Base-by-base conservation (phyloP, 202 grass and related monocot species). In the Carex arenaria region DNA sequence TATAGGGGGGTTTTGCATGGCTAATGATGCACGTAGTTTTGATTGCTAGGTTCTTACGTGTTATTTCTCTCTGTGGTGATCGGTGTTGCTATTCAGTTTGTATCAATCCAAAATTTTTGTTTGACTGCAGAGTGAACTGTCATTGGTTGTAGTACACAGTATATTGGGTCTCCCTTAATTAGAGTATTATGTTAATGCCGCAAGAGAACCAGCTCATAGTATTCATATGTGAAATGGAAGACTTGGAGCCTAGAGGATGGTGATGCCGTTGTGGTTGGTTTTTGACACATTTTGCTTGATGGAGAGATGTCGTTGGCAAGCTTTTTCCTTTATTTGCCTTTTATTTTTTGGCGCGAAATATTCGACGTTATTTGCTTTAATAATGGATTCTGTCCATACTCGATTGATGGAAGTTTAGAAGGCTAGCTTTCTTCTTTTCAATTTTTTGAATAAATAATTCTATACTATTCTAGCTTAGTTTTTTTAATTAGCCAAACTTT, bases 331-430 rank as follows among this genome's bases (percentile, higher is more conserved):
- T 49, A 40, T 62, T 42, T 18, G 15, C 34, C 52, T 84, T 64
- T 67, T 17, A 65, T 4, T 66, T 81, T 78, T 38, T 65, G 36
- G 45, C 49, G 36, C 43, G 5, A 66, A 82, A 66, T 81, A 67
- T 63, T 66, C 40, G 36, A 57, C 47, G 31, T 17, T 61, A 74
- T 47, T 62, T 74, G 28, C 52, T 84, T 75, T 28, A 49, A 11
- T 74, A 84, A 72, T 84, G 67, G 82, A 74, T 84, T 84, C 82
- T 84, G 26, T 84, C 67, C 82, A 75, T 84, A 84, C 82, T 55
- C 38, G 34, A 61, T 84, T 10, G 72, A 76, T 32, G 7, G 36
- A 80, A 60, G 19, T 38, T 42, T 42, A 10, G 4, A 64, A 77
- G 4, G 20, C 20, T 14, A 51, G 20, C 22, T 38, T 70, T 17